A percentile compares a stretch with the other conserved stretches of the same genome.
These are phyloP conservation scores for Phragmites australis DNA, from an alignment of 176 grass and related monocot species.

Conservation along the genomic window DNA sequence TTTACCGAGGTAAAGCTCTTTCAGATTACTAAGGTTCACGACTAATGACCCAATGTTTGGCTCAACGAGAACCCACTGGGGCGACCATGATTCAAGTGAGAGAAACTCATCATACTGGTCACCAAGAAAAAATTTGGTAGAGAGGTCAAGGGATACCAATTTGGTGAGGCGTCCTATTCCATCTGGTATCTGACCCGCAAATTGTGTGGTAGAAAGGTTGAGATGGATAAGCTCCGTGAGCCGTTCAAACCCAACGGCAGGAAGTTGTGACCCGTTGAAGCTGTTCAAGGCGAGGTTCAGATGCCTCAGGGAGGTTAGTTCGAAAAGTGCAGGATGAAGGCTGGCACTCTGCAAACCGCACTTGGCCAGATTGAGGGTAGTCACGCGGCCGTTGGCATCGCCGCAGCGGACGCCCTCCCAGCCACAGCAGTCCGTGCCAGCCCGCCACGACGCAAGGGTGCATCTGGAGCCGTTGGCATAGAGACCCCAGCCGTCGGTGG, in stretches of 20 bases:
- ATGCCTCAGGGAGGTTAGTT: conserved; percentile 27
- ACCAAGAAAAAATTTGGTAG: neutral
- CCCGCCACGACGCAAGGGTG: neutral
- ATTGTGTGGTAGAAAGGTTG: conserved; percentile 42
- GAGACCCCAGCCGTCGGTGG: neutral
- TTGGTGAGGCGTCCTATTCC: conserved; percentile 37
- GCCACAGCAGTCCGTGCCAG: neutral
- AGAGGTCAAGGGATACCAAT: conserved; percentile 47
- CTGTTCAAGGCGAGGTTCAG: conserved; percentile 45
- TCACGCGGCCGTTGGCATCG: neutral
- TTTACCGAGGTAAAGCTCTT: conserved; percentile 31
- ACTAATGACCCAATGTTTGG: conserved; percentile 27
- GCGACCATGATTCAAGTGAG: too few species aligned
- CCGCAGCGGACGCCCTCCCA: conserved; percentile 24
- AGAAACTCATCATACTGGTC: too few species aligned
- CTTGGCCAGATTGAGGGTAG: conserved; percentile 37
- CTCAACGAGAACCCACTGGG: too few species aligned
- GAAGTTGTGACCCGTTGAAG: conserved; percentile 27
- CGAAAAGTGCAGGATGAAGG: conserved; percentile 30
- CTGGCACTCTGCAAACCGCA: neutral
- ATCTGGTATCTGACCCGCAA: conserved; percentile 37
- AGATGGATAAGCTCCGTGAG: conserved; percentile 37
- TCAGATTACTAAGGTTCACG: conserved; percentile 34
- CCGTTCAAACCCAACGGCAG: conserved; percentile 26
- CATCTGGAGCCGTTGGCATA: neutral